phyloP scores from a whole-genome alignment of 306 rosid genomes.

The Senna siamea region DNA sequence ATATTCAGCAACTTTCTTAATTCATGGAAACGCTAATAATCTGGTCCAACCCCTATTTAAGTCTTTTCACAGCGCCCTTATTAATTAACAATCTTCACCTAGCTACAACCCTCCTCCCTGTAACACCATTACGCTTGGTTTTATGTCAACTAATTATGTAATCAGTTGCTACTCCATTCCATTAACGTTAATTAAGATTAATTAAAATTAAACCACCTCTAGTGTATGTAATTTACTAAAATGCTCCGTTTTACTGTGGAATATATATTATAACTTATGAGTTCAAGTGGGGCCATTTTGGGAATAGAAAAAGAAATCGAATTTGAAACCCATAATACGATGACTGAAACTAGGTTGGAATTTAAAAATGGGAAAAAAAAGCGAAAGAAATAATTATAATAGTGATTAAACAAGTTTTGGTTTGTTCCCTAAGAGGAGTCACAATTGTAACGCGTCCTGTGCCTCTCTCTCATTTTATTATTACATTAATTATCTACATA shows the following conservation, averaged over 20 bases:
- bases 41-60: slow-evolving; percentile 48
- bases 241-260: neutral
- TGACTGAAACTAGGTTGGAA: slow-evolving; percentile 15
- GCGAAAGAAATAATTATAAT: neutral
- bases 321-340: slow-evolving; percentile 1
- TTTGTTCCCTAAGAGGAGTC: slow-evolving; percentile 55
- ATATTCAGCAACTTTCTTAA: neutral
- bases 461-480: slow-evolving; percentile 34
- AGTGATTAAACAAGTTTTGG: slow-evolving; percentile 40
- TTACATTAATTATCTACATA: slow-evolving; percentile 4
- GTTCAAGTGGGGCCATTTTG: slow-evolving; percentile 15
- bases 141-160: slow-evolving; percentile 4
- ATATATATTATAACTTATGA: neutral
- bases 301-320: neutral
- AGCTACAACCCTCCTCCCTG: neutral
- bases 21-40: slow-evolving; percentile 18
- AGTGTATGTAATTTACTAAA: neutral
- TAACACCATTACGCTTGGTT: slow-evolving; percentile 19
- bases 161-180: slow-evolving; percentile 34
- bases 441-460: slow-evolving; percentile 55
- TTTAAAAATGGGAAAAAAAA: neutral
- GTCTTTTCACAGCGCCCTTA: no score
- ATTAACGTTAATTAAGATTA: neutral
- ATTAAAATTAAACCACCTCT: neutral
- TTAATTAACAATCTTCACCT: slow-evolving; percentile 22